phyloP scores from a whole-genome alignment of 1,284 basidiomycete species.

The Cutaneotrichosporon mucoides region DNA sequence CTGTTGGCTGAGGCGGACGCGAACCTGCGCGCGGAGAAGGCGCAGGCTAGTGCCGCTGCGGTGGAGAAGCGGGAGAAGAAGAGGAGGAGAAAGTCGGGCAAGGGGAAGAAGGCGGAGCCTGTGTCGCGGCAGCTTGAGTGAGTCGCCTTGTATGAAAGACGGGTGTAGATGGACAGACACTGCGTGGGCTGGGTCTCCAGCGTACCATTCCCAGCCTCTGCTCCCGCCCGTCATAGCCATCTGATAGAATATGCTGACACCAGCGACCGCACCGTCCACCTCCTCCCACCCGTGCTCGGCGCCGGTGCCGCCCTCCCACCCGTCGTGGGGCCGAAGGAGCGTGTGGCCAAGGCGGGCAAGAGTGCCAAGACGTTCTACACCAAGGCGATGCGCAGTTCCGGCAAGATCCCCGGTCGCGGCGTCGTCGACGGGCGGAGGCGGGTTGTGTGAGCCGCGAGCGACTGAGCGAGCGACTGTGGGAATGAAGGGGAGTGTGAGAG shows the following conservation, averaged over 20 bases:
- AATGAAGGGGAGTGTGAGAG: no score
- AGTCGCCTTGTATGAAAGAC: neutral
- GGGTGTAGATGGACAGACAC: no score
- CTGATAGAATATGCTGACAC: neutral
- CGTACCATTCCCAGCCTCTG: no score
- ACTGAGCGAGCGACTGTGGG: no score
- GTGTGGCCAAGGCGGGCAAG: neutral
- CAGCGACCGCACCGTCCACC: conserved; percentile 20
- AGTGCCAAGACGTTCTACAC: conserved; percentile 27
- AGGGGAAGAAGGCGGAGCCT: neutral
- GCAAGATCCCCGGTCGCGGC: conserved; percentile 28
- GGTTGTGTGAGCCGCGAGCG: neutral
- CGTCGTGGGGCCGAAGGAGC: conserved; percentile 19
- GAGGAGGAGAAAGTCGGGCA: conserved; percentile 10
- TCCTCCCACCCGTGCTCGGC: conserved; percentile 21
- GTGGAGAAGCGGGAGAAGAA: conserved; percentile 5
- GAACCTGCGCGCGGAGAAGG: conserved; percentile 1
- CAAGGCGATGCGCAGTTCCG: conserved; percentile 34
- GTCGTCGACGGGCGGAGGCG: conserved; percentile 30
- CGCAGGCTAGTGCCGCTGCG: neutral
- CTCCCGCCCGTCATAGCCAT: no score
- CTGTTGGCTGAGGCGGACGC: conserved; percentile 16
- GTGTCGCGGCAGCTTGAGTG: conserved; percentile 7
- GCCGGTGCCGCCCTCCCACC: conserved; percentile 23
- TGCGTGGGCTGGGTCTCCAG: no score